Evolutionary conservation across 2,329 filamentous ascomycete species (phyloP), one percentile per base, ranked within the genome.

Genomic region (Pseudonectria buxi): DNA sequence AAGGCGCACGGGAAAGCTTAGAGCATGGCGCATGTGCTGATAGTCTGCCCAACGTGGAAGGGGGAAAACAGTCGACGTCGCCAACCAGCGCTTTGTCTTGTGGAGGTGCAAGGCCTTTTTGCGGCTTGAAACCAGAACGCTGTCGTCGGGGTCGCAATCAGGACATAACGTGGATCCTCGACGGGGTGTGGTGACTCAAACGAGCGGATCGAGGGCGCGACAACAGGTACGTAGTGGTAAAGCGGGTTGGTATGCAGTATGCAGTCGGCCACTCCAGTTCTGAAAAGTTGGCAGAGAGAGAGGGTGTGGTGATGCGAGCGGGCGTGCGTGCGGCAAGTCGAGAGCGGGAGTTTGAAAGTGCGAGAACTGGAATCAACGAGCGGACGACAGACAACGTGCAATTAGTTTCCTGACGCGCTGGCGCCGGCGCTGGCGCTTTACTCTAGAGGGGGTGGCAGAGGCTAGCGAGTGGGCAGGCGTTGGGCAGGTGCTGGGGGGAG

Each of bases 241-340:
- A 43, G 49, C 45, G 39, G 50, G 43, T 45, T 52, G 50, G 48
- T 50, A 53, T 53, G 50, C 48, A 47, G 46, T 53, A n/a, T n/a
- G n/a, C 37, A 45, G 33, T 32, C 38, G 46, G 45, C 18, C 18
- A 22, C 5, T 5, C 5, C 18, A 22, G 18, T 22, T 43, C 32
- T 44, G 35, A 34, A 45, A 49, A 51, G 42, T 46, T 50, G 47
- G 44, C 30, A 41, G 41, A 30, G 41, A 22, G 18, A 9, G 18
- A 22, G 18, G n/a, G 18, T 22, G 18, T 22, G 18, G 18, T 22
- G 18, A 22, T 22, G 18, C 18, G 39, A 39, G 36, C 38, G 34
- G 47, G 44, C 45, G 45, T 41, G 45, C 12, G 32, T 18, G 26
- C 14, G 26, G 11, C n/a, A n/a, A n/a, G 13, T 24, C 10, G 14